Percentiles rank a stretch among this genome's conserved stretches.
These are phyloP conservation scores for Fusarium denticulatum DNA, from an alignment of 2,329 filamentous ascomycete genomes.

Conservation along the genomic window DNA sequence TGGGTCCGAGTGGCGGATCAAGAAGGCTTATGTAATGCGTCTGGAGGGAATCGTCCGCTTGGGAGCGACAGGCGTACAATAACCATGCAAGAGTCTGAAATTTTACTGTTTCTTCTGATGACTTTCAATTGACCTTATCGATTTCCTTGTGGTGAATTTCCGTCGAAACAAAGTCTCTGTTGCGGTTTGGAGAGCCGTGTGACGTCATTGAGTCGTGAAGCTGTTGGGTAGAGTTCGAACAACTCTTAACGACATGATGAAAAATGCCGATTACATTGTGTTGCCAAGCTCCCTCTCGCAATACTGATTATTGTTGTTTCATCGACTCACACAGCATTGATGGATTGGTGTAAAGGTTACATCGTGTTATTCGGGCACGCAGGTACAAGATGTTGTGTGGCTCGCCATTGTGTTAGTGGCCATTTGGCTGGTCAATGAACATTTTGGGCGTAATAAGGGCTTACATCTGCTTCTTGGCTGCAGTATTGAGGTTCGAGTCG, in stretches of 20 bases:
- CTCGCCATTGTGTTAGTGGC: conserved; percentile 3
- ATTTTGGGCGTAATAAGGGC: not conserved
- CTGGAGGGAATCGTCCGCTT: not conserved
- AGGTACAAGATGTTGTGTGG: conserved; percentile 11
- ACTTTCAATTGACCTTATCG: accelerated
- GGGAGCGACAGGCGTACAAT: not conserved
- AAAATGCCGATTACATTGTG: not conserved
- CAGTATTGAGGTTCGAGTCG: not conserved
- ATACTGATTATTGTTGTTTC: not conserved
- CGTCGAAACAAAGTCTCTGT: accelerated
- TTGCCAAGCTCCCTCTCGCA: not conserved
- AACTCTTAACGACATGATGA: not conserved
- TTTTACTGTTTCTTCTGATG: not conserved
- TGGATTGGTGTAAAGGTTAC: not conserved
- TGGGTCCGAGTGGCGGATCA: conserved; percentile 17
- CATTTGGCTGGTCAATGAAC: not conserved
- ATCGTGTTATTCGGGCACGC: conserved; percentile 6
- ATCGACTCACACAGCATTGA: accelerated
- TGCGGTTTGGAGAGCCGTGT: accelerated
- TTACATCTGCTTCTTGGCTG: not conserved
- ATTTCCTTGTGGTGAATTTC: accelerated
- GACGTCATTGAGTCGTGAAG: not conserved
- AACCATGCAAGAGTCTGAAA: not conserved
- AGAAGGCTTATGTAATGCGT: conserved; percentile 8
- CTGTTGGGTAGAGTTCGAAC: not conserved